Base-by-base conservation (phyloP, 2,329 filamentous ascomycete species). In the Nemania abortiva region DNA sequence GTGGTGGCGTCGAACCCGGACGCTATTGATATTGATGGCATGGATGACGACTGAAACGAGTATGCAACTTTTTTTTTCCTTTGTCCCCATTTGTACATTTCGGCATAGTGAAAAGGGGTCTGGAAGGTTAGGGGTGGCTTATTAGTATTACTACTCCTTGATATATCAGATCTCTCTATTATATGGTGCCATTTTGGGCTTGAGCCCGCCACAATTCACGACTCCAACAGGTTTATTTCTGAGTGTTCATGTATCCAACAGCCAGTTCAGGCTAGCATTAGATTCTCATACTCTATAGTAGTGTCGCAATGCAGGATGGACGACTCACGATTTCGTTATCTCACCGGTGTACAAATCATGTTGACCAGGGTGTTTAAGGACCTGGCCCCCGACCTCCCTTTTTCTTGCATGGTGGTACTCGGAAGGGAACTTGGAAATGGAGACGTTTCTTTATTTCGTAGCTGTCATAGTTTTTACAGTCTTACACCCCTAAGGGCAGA, bases 1-100 rank as follows among this genome's bases (percentile, higher is more conserved):
- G 79, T 81, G 20, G 82, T 85, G 22, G 82, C 88, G 13, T 85
- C 87, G 6, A 97, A 97, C 77, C 94, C 94, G 1, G 94, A 97
- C 77, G 93, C 92, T 27, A 96, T 97, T 78, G 89, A 94, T 76
- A 86, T 94, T 73, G 92, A 96, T 80, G 90, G 83, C 72, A 85
- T 92, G 81, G 90, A 92, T 78, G 89, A 92, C 73, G 81, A 85
- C 65, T 76, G 73, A 73, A 72, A 74, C 31, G 71, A 72, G 22
- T 62, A 65, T 63, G 60, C 61, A 65, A 45, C 27, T n/a, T n/a
- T n/a, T n/a, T n/a, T 37, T 53, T 57, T 63, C 24, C 50, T 29
- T 52, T 52, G 22, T 54, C 59, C 63, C 66, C 47, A 64, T 66
- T 61, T 71, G 67, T 66, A 70, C 52, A 71, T n/a, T 70, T 71